Conservation (phyloP, 352 stramenopile genomes). For the Phytopythium kandeliae region DNA sequence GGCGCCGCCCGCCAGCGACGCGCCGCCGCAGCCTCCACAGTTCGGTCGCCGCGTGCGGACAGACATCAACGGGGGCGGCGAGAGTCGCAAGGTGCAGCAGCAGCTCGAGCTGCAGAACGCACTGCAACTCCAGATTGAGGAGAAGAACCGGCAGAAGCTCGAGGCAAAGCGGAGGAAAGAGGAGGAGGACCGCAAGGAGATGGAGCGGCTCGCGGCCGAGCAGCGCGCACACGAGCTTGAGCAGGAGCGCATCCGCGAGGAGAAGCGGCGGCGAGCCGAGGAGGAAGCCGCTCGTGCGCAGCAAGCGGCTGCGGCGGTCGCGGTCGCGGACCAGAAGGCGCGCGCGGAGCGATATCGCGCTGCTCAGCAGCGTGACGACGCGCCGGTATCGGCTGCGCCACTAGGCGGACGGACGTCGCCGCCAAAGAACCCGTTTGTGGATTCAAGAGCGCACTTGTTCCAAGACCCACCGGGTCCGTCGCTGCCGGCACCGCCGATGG, state of each 20-base stretch:
- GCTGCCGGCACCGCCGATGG: background rate
- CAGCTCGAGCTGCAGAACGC: slow-evolving; percentile 47
- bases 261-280: slow-evolving; percentile 42
- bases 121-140: slow-evolving; percentile 50
- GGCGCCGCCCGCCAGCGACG: background rate
- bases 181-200: slow-evolving; percentile 49
- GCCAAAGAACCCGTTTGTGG: slow-evolving; percentile 39
- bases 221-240: slow-evolving; percentile 36
- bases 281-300: slow-evolving; percentile 34
- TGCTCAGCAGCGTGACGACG: background rate
- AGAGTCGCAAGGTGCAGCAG: slow-evolving; percentile 27
- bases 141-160: slow-evolving; percentile 56
- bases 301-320: slow-evolving; percentile 26
- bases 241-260: slow-evolving; percentile 33
- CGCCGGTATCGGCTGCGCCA: background rate
- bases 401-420: slow-evolving; percentile 5
- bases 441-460: slow-evolving; percentile 48
- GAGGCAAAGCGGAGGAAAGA: slow-evolving; percentile 48
- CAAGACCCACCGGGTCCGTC: slow-evolving; percentile 22
- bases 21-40: slow-evolving; percentile 6
- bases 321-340: slow-evolving; percentile 25
- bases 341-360: slow-evolving; percentile 18
- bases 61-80: slow-evolving; percentile 16
- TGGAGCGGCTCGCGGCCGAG: slow-evolving; percentile 45
- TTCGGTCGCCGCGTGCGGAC: slow-evolving; percentile 17